Conservation (phyloP, 805 yeast species). For the Vanderwaltozyma tropicalis region DNA sequence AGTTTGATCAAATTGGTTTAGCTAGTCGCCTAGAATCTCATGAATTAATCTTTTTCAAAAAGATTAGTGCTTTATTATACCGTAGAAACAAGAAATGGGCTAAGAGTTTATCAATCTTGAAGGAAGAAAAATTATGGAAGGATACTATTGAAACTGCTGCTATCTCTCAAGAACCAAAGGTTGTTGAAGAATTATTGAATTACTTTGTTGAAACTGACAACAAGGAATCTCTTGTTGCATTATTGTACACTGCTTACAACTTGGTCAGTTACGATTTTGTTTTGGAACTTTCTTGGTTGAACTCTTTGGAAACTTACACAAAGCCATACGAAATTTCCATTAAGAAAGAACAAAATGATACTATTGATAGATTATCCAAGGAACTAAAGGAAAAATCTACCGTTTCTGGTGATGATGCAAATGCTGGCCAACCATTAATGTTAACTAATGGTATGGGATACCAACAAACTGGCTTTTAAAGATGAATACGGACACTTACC, state of each 20-base stretch:
- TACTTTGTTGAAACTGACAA: conserved; percentile 96
- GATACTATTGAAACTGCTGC: conserved; percentile 92
- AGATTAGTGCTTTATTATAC: conserved; percentile 88
- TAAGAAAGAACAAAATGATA: conserved; percentile 66
- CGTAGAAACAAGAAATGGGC: conserved; percentile 89
- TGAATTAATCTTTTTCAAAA: conserved; percentile 83
- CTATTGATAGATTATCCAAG: conserved; percentile 55
- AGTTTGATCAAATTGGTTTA: conserved; percentile 84
- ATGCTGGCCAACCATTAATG: conserved; percentile 63
- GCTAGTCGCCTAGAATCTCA: conserved; percentile 92
- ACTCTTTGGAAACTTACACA: conserved; percentile 69
- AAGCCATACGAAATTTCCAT: conserved; percentile 87
- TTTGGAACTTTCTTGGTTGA: conserved; percentile 84
- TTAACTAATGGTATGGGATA: conserved; percentile 26
- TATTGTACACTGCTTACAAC: conserved; percentile 77
- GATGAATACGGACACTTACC: neutral
- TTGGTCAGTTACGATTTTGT: conserved; percentile 74
- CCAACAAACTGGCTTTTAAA: conserved; percentile 3
- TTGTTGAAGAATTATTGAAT: conserved; percentile 78
- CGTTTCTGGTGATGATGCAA: conserved; percentile 37
- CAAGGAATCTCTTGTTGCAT: conserved; percentile 87
- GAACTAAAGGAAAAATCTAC: conserved; percentile 53
- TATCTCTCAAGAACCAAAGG: conserved; percentile 61
- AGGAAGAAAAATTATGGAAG: conserved; percentile 87
- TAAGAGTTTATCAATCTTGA: conserved; percentile 79